These are phyloP conservation scores for Sclerotinia subarctica DNA, from an alignment of 2,329 filamentous ascomycete genomes.

Conservation along the genomic window DNA sequence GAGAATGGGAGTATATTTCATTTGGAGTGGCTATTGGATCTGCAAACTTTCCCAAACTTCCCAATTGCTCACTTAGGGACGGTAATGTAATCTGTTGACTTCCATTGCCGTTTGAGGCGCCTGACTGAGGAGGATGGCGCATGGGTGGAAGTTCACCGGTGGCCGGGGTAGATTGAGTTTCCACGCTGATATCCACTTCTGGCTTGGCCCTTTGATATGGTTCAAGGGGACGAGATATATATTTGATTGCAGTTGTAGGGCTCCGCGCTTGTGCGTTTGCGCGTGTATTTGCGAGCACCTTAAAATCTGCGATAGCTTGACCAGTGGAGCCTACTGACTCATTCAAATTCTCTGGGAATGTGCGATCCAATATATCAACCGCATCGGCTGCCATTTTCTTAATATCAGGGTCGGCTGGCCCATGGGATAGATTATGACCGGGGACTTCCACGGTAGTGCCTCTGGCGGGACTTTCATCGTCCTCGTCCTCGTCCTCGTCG, in stretches of 20 bases:
- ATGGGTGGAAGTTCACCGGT: slow-evolving; percentile 36
- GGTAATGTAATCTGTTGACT: slow-evolving; percentile 34
- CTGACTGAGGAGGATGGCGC: slow-evolving; percentile 32
- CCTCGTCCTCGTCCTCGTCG: slow-evolving; percentile 41
- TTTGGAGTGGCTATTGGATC: slow-evolving; percentile 25
- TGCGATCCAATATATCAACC: slow-evolving; percentile 3
- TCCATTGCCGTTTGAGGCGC: slow-evolving; percentile 31
- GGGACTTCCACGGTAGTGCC: slow-evolving; percentile 29
- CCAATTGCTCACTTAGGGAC: slow-evolving; percentile 35
- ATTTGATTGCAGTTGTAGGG: not conserved
- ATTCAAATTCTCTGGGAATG: not conserved
- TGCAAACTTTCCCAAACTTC: slow-evolving; percentile 25
- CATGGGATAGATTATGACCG: slow-evolving; percentile 30
- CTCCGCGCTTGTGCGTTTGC: not conserved
- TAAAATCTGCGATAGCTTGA: not conserved
- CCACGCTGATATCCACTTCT: not conserved
- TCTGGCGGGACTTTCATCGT: slow-evolving; percentile 39
- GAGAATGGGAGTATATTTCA: slow-evolving; percentile 35
- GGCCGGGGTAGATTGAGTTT: slow-evolving; percentile 22
- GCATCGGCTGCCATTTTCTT: slow-evolving; percentile 20
- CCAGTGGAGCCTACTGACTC: not conserved
- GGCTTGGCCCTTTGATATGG: not conserved
- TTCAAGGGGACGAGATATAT: not conserved
- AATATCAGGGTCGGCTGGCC: slow-evolving; percentile 22
- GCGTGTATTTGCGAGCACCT: not conserved